Percentiles rank a stretch among this genome's conserved stretches.
Conservation (phyloP, 495 filamentous ascomycete genomes). For the Friedmanniomyces endolithicus region DNA sequence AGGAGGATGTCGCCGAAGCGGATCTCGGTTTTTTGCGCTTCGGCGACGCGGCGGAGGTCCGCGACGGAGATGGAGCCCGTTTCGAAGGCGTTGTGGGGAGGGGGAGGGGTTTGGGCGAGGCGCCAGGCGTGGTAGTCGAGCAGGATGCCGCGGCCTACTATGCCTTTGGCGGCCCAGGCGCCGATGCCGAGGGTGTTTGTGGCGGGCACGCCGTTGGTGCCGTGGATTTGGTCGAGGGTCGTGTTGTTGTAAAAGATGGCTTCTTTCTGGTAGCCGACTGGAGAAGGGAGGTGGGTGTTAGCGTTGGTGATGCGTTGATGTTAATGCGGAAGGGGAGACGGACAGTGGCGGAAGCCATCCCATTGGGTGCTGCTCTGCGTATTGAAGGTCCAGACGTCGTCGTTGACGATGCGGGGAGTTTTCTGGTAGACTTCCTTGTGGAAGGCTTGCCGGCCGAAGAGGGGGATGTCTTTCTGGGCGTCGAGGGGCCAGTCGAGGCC, state of each 20-base stretch:
- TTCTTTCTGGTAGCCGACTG: conserved; percentile 28
- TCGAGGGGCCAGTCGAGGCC: conserved; percentile 31
- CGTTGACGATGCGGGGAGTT: conserved; percentile 27
- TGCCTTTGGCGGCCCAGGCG: conserved; percentile 33
- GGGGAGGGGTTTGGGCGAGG: conserved; percentile 9
- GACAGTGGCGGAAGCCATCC: conserved; percentile 15
- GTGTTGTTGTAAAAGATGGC: conserved; percentile 49
- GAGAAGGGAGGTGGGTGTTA: conserved; percentile 10
- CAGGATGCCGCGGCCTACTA: conserved; percentile 39
- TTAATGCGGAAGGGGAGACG: too few relatives aligned
- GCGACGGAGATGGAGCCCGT: conserved; percentile 31
- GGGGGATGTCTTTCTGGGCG: conserved; percentile 26
- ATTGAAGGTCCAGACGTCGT: conserved; percentile 32
- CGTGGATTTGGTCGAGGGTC: conserved; percentile 42
- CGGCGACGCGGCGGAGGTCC: conserved; percentile 36
- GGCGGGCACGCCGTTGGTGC: conserved; percentile 19
- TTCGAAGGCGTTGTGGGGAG: conserved; percentile 36
- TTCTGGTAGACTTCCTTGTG: conserved; percentile 30
- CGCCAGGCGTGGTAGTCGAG: conserved; percentile 33
- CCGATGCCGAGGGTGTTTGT: conserved; percentile 37
- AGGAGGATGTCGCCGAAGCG: conserved; percentile 45
- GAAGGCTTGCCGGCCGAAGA: conserved; percentile 30
- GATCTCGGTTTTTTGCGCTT: conserved; percentile 37
- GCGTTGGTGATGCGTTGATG: too few relatives aligned
- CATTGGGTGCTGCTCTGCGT: conserved; percentile 28